Base-by-base conservation (phyloP, 2,329 filamentous ascomycete species). In the Tympanopsis confertula region DNA sequence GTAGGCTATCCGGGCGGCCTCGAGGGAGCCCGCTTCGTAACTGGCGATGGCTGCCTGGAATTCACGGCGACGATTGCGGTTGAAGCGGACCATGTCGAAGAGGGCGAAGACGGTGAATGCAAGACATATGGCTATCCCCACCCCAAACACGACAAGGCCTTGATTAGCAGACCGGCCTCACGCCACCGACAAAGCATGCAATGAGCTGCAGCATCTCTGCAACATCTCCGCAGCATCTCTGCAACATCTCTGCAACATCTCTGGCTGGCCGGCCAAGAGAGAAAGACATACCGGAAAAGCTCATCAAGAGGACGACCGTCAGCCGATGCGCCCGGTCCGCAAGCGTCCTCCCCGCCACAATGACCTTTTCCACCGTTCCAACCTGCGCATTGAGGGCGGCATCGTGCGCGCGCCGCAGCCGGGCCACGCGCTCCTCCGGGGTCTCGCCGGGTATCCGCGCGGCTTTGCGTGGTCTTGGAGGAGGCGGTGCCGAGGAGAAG, bases 391-490 rank as follows among this genome's bases (percentile, higher is more conserved):
- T 66, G 56, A 74, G 73, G 35, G 78, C 76, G n/a, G 75, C 75
- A 41, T 76, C 66, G 53, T 82, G 78, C 43, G 79, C 77, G 35
- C 77, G 76, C 38, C 81, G 69, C 50, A 86, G 61, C 42, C 81
- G 69, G 45, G 74, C 70, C 24, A 86, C 80, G 48, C 78, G 76
- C 60, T 85, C 72, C 54, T 77, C 74, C 36, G 81, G 72, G 2
- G 78, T 81, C 60, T 86, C 80, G 44, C 50, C 48, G 22, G 7
- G 22, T 7, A n/a, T n/a, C 22, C 22, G 22, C 22, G 7, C 22
- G 7, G 22, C 22, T n/a, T n/a, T n/a, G n/a, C n/a, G n/a, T n/a
- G n/a, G n/a, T n/a, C n/a, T n/a, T n/a, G n/a, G n/a, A n/a, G n/a
- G n/a, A n/a, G n/a, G n/a, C n/a, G n/a, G n/a, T n/a, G n/a, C n/a